Conservation (phyloP, 139 green algal genomes). For the Nannochloris sp. region DNA sequence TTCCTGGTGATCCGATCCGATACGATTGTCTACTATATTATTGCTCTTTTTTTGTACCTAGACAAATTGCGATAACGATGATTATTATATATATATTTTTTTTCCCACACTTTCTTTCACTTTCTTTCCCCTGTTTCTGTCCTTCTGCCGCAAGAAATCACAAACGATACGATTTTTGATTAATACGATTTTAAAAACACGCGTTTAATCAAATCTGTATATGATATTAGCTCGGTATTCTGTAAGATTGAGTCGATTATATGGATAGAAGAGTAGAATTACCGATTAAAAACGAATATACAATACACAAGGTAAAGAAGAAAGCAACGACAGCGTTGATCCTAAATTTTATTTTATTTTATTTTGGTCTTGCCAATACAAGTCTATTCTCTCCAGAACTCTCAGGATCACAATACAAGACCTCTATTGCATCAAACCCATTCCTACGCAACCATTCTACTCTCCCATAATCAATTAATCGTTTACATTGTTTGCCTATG, state of each 20-base stretch:
- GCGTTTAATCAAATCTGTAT: too few species aligned
- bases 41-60: not conserved
- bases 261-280: too few species aligned
- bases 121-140: too few species aligned
- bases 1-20: not conserved
- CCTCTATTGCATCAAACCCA: constrained; percentile 15
- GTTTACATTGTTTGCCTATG: constrained; percentile 56
- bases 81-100: not conserved
- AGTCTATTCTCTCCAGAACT: constrained; percentile 54
- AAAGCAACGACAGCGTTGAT: too few species aligned
- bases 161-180: not conserved
- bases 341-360: too few species aligned
- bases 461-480: constrained; percentile 58
- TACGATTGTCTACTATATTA: not conserved
- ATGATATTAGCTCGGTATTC: too few species aligned
- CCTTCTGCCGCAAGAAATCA: too few species aligned
- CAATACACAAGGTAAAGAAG: too few species aligned
- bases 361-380: constrained; percentile 26
- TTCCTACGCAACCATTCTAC: constrained; percentile 39
- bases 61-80: too few species aligned
- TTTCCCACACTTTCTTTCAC: not conserved
- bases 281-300: too few species aligned
- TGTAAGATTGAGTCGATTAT: too few species aligned
- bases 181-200: not conserved
- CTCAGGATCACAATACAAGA: constrained; percentile 33